Evolutionary conservation across 176 grass and related monocot species (phyloP).

Genomic region (Alopecurus myosuroides): DNA sequence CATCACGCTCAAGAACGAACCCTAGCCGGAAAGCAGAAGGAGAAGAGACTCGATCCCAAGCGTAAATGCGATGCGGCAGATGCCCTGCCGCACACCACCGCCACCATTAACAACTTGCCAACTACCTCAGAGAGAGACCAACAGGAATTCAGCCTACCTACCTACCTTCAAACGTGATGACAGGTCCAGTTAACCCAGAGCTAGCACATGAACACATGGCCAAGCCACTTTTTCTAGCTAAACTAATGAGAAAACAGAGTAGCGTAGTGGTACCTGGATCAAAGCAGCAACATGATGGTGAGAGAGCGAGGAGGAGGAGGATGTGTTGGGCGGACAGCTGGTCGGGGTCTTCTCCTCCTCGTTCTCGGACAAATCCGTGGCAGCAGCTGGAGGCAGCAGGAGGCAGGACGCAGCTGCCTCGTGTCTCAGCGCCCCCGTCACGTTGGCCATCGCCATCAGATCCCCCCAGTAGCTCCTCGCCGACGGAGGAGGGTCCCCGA

Average conservation of each 20-base stretch:
- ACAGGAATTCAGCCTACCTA: not conserved
- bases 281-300: not conserved
- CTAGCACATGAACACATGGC: constrained; percentile 35
- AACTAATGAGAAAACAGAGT: not conserved
- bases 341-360: constrained; percentile 34
- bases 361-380: constrained; percentile 29
- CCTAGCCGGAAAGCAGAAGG: not conserved
- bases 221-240: not conserved
- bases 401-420: constrained; percentile 34
- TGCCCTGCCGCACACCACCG: not conserved
- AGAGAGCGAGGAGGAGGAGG: constrained; percentile 6
- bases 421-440: constrained; percentile 33
- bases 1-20: not conserved
- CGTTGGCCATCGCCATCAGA: constrained; percentile 32
- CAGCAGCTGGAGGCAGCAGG: constrained; percentile 28
- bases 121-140: constrained; percentile 10
- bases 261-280: constrained; percentile 33
- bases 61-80: constrained; percentile 2
- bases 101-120: constrained; percentile 17
- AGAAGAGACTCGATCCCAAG: not conserved
- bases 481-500: not conserved
- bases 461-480: constrained; percentile 14
- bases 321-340: constrained; percentile 42
- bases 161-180: constrained; percentile 25
- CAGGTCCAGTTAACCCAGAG: not conserved